These are phyloP conservation scores for Tolypocladium guangdongense DNA, from an alignment of 2,329 filamentous ascomycete genomes.

Conservation along the genomic window DNA sequence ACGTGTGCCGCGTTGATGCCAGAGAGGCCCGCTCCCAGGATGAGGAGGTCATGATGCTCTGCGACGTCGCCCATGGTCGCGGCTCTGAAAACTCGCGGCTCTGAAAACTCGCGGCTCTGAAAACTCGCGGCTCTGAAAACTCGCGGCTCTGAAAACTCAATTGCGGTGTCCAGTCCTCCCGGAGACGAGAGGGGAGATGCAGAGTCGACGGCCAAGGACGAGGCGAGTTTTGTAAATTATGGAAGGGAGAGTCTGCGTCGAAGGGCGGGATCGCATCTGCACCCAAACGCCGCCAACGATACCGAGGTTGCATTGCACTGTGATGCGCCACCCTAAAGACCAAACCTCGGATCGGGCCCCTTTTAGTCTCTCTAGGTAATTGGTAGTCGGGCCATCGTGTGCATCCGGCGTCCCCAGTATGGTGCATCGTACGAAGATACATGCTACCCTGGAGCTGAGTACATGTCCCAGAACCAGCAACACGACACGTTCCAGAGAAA, in stretches of 20 bases:
- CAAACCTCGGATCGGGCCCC: neutral
- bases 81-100: too few species aligned
- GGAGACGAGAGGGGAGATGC: neutral
- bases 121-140: too few species aligned
- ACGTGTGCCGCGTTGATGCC: conserved; percentile 67
- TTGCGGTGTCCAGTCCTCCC: neutral
- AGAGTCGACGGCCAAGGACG: neutral
- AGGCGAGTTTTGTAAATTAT: neutral
- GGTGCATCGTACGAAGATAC: too few species aligned
- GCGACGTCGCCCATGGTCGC: conserved; percentile 1
- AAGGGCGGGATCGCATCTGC: neutral
- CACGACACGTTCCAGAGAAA: neutral
- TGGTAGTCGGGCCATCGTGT: too few species aligned
- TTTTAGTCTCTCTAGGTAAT: neutral
- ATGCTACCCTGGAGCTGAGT: neutral
- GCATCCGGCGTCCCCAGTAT: too few species aligned
- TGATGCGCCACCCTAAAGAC: neutral
- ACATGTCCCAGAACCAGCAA: neutral
- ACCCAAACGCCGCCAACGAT: neutral
- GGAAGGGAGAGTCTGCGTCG: neutral
- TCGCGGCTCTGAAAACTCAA: neutral
- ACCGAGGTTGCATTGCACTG: neutral
- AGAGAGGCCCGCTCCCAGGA: conserved; percentile 63
- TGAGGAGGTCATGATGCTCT: conserved; percentile 39
- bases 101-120: too few species aligned